Conservation (phyloP, 192 early-diverging fungal genomes). For the Backusella macrospora region DNA sequence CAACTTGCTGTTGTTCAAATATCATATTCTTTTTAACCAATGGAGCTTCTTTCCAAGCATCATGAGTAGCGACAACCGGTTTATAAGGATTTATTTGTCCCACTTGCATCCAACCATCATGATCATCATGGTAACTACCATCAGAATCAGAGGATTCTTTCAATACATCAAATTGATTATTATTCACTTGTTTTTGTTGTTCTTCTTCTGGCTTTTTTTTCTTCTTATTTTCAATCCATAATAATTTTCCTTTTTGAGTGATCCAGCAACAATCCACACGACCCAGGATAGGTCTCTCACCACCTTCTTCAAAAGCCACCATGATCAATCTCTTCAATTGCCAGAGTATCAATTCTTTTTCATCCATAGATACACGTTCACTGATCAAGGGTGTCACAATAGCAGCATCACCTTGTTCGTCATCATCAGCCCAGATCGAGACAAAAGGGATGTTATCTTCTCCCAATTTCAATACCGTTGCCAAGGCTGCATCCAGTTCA, state of each 20-base stretch:
- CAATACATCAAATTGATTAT: neutral
- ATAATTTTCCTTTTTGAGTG: conserved; percentile 49
- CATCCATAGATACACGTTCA: conserved; percentile 51
- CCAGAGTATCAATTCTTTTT: conserved; percentile 49
- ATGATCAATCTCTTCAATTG: conserved; percentile 44
- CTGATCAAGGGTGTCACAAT: conserved; percentile 49
- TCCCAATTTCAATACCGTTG: neutral
- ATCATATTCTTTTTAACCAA: too few relatives aligned
- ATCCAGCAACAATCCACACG: conserved; percentile 59
- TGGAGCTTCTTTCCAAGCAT: conserved; percentile 17
- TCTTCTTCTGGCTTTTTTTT: neutral
- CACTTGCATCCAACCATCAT: conserved; percentile 18
- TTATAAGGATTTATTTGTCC: neutral
- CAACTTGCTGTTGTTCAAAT: neutral
- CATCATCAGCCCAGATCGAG: conserved; percentile 48
- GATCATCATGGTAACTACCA: neutral
- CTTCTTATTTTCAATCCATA: conserved; percentile 40
- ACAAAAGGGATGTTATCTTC: conserved; percentile 24
- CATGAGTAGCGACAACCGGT: neutral
- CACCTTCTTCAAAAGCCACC: conserved; percentile 7
- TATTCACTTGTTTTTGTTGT: neutral
- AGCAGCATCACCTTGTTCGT: conserved; percentile 44
- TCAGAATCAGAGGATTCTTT: neutral
- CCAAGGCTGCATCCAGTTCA: conserved; percentile 47
- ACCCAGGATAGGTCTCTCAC: neutral